Base-by-base conservation (phyloP, 768 basidiomycete species). In the Mycena pura region DNA sequence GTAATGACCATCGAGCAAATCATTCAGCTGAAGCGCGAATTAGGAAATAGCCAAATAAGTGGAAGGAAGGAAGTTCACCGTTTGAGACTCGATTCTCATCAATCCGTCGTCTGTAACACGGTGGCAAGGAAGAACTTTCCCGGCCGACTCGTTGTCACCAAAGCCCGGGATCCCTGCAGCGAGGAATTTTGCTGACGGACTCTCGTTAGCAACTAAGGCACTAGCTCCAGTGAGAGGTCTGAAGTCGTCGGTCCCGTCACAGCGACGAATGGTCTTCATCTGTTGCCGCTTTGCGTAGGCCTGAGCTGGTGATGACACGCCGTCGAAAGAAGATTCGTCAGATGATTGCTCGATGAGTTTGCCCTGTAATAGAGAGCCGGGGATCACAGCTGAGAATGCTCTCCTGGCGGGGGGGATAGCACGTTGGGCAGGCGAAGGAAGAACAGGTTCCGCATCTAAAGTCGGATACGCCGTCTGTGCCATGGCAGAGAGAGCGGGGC, bases 91-190 rank as follows among this genome's bases (percentile, higher is more conserved):
- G 62, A 99, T 92, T 67, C 97, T 86, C 88, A 98, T 96, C 50
- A 99, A 73, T 3, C 97, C 96, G 70, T 99, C 97, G 70, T 98
- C 96, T 43, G 89, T 88, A 46, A 97, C 96, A 49, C 90, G 86
- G 72, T 94, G 90, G 75, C 97, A 99, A 29, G 96, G 96, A 61
- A 99, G 74, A 66, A 96, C 86, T 77, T 99, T 99, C 36, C 96
- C 96, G 60, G 88, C 82, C 36, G 91, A 87, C 73, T 99, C 97
- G 69, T 95, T 95, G 67, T 95, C 94, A 15, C 96, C 92, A 74
- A 96, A 97, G 0, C 95, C 90, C 49, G 91, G 89, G 50, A 94
- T 74, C 41, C 89, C 92, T 24, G 82, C 81, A 24, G 80, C 77
- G 74, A 84, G 76, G 50, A 82, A 84, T 60, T 84, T 85, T 7